Conservation (phyloP, 208 protist genomes). For the Trypanosomatidae sp. region DNA sequence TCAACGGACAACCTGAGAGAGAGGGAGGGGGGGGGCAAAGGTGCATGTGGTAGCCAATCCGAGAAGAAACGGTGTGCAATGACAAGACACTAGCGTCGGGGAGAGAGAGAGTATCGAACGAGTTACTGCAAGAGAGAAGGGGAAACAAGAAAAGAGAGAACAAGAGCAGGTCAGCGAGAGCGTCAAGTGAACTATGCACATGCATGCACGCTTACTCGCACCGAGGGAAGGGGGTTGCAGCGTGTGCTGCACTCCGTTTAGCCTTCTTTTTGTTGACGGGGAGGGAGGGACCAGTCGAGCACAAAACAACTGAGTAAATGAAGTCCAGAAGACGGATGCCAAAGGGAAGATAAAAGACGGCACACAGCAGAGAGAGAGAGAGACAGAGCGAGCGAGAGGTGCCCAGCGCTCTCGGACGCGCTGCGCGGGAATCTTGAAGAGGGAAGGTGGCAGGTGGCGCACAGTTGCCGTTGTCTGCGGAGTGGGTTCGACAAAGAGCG, state of each 20-base stretch:
- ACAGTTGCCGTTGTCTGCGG: background rate
- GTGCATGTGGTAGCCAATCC: background rate
- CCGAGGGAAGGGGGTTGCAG: too few species aligned
- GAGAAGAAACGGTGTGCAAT: background rate
- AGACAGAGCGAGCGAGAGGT: background rate
- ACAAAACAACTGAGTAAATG: too few species aligned
- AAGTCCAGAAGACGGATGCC: background rate
- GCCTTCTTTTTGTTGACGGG: too few species aligned
- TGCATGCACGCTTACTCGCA: background rate
- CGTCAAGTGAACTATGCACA: too few species aligned
- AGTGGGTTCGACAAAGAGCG: background rate
- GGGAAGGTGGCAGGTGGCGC: too few species aligned
- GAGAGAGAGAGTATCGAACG: background rate
- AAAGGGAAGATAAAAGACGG: background rate
- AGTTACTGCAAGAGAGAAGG: background rate
- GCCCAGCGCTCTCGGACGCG: too few species aligned
- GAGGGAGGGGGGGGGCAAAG: background rate
- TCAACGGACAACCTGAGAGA: background rate
- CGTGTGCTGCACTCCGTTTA: too few species aligned
- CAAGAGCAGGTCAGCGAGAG: background rate
- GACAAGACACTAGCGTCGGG: background rate
- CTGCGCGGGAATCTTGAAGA: too few species aligned
- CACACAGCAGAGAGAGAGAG: background rate
- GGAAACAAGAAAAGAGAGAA: constrained; percentile 1
- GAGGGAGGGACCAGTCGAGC: too few species aligned